Evolutionary conservation across 345 rosid genomes (phyloP).

Genomic region (Turritis glabra): DNA sequence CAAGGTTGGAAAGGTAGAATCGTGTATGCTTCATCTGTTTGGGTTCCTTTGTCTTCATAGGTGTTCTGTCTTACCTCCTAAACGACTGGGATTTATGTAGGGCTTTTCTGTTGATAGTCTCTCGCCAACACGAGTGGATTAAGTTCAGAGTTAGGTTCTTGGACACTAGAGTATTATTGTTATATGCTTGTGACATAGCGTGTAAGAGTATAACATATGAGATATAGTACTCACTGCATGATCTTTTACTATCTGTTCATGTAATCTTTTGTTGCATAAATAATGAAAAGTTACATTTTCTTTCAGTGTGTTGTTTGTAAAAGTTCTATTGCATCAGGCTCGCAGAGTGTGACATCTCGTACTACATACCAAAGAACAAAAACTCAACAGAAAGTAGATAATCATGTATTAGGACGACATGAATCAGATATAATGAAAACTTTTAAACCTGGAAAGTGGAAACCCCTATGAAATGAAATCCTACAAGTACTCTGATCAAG

Average conservation of each 20-base stretch:
- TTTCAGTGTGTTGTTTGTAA: neutral
- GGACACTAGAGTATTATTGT: conserved; percentile 14
- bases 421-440: neutral
- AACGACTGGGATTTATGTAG: conserved; percentile 8
- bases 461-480: neutral
- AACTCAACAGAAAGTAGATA: neutral
- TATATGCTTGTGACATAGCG: conserved; percentile 22
- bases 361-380: neutral
- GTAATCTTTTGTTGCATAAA: conserved; percentile 30
- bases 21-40: conserved; percentile 58
- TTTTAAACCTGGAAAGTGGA: neutral
- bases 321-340: neutral
- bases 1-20: conserved; percentile 91
- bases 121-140: conserved; percentile 17
- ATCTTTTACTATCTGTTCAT: conserved; percentile 3
- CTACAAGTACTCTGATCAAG: neutral
- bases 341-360: neutral
- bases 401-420: neutral
- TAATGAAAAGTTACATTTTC: conserved; percentile 5
- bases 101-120: conserved; percentile 18
- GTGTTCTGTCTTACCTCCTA: conserved; percentile 6
- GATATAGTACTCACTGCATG: conserved; percentile 11
- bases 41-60: conserved; percentile 55
- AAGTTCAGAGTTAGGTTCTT: conserved; percentile 23
- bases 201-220: conserved; percentile 15